Base-by-base conservation (phyloP, 352 stramenopile species). In the Pythium myriotylum region DNA sequence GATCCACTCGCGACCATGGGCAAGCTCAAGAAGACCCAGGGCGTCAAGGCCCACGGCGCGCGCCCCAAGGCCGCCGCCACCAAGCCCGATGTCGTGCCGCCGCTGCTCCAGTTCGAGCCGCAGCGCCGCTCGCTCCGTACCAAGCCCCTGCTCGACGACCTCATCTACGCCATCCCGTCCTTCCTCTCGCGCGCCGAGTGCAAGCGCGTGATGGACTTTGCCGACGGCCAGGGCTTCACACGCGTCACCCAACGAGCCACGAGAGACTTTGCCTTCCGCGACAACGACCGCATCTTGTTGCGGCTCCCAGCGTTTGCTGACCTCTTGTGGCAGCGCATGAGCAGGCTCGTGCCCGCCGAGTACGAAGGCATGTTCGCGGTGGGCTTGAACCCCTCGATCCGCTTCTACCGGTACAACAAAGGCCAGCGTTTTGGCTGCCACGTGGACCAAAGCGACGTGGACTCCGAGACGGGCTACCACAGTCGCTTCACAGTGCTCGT, bases 391-490 rank as follows among this genome's bases (percentile, higher is more conserved):
- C 74, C 82, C 16, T 73, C 79, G 16, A 83, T 92, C 53, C 78
- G 83, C 14, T 90, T 94, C 68, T 94, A 94, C 39, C 77, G 82
- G 16, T 94, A 94, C 67, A 65, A 66, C 42, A 62, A 59, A 5
- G 82, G 82, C 14, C 84, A 94, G 72, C 67, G 77, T 6, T 94
- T 94, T 62, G 84, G 82, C 33, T 92, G 82, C 47, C 82, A 92
- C 54, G 82, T 94, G n/a, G 84, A 94, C 64, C 81, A 92, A 70
- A 94, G 84, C 70, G 80, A 92, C 63, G 76, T 92, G 52, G 82
- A 94, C 57, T 73, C 76, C 4, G 59, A 81, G 50, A 94, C 84
- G 32, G 72, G 79, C 42, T 78, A 74, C 65, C 73, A 86, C 67
- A 94, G 84, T 50, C 81, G 79, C 69, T 92, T 91, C 66, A 94